Evolutionary conservation across 352 stramenopile species (phyloP), one percentile per base, ranked within the genome.

Genomic region (Phytophthora sansomeana): DNA sequence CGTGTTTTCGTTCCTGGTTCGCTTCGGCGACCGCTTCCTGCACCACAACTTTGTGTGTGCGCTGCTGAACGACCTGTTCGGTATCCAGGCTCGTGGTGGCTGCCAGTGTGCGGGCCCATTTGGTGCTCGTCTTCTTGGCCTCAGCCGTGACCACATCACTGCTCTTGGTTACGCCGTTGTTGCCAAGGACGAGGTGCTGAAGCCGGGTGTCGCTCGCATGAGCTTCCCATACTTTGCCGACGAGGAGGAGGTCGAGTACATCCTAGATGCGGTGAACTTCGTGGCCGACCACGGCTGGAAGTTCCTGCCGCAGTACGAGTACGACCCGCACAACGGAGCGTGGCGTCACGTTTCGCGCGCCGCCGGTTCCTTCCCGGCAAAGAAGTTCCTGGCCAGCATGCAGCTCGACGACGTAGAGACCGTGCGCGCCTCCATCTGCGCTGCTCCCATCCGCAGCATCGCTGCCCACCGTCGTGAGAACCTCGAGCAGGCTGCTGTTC

Each of bases 41-140:
- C 97, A 99, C 75, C 99, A 98, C 80, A 99, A 99, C 70, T 99
- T 98, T 63, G 97, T 99, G 28, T 98, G 92, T 64, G 95, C 96
- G 21, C 69, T 99, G 42, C 78, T 99, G 5, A 99, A 99, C 64
- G 98, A 99, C 78, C 75, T 99, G 6, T 99, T 99, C 78, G 98
- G 98, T 8, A 97, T 99, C 41, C 97, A 85, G 42, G 78, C 70
- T 0, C 76, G 75, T 14, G 78, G 75, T 17, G 75, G 75, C 10
- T 83, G 74, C 97, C 88, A 87, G 68, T 68, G 83, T 90, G 95
- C 97, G 19, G 98, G 97, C 26, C 97, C 96, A 0, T 99, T 98
- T 63, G 95, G 84, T 26, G 89, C 97, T 63, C 76, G 80, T 11
- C 69, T 99, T 19, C 85, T 99, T 6, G 97, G 97, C 14, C 67